These are phyloP conservation scores for Juncus effusus DNA, from an alignment of 176 grass and related monocot genomes.

Conservation along the genomic window DNA sequence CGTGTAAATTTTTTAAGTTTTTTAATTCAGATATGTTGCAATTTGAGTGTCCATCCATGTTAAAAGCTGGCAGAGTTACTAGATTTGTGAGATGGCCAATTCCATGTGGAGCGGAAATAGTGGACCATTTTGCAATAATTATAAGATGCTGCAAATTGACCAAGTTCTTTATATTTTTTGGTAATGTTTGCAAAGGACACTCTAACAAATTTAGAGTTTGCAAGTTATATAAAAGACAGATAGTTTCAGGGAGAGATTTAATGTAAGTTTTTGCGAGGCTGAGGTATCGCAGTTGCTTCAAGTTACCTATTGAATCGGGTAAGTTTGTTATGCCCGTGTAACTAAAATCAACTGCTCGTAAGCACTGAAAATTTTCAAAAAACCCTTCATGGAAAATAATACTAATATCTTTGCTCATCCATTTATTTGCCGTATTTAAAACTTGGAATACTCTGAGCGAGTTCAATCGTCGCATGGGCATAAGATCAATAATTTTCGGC, in stretches of 20 bases:
- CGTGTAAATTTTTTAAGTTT: slow-evolving; percentile 18
- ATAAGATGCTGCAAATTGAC: not conserved
- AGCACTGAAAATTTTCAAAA: not conserved
- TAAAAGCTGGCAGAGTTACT: slow-evolving; percentile 11
- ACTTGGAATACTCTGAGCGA: slow-evolving; percentile 14
- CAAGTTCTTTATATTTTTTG: not conserved
- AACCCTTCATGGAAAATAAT: not conserved
- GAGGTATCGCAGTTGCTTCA: slow-evolving; percentile 27
- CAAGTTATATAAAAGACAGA: slow-evolving; percentile 22
- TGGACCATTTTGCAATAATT: not conserved
- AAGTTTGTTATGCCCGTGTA: not conserved
- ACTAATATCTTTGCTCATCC: not conserved
- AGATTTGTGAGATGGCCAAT: slow-evolving; percentile 21
- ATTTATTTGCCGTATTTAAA: slow-evolving; percentile 4
- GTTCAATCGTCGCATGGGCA: not conserved
- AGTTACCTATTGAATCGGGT: not conserved
- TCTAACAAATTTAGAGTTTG: slow-evolving; percentile 8
- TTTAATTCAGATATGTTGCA: slow-evolving; percentile 20
- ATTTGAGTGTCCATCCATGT: not conserved
- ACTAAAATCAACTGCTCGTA: slow-evolving; percentile 14
- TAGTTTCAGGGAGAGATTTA: slow-evolving; percentile 13
- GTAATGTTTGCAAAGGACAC: not conserved
- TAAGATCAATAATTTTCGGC: not conserved
- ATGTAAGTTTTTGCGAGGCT: not conserved
- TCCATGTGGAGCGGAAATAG: slow-evolving; percentile 8